A percentile compares a stretch with the other conserved stretches of the same genome.
phyloP scores from a whole-genome alignment of 495 filamentous ascomycete species.

The Penicillium arizonense region DNA sequence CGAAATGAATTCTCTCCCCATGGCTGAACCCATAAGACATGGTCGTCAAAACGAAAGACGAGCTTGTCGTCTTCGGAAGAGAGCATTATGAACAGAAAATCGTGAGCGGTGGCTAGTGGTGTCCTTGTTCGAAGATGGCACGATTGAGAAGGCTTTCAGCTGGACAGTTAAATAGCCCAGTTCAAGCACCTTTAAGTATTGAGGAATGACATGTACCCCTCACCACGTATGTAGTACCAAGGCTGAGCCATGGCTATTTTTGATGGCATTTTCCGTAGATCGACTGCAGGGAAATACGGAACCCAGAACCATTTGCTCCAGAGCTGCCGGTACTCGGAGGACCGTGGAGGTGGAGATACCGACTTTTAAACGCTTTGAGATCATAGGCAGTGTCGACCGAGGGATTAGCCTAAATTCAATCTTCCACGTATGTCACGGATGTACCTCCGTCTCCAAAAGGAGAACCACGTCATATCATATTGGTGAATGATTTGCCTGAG shows the following conservation, averaged over 20 bases:
- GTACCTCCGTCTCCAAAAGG: background rate
- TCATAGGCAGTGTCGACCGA: constrained; percentile 3
- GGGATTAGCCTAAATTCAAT: constrained; percentile 5
- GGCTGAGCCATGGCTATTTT: constrained; percentile 1
- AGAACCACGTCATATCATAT: background rate
- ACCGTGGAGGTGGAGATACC: constrained; percentile 1
- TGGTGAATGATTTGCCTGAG: too few relatives aligned
- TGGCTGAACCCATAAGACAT: constrained; percentile 53
- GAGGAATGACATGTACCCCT: constrained; percentile 1
- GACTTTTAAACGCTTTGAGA: background rate
- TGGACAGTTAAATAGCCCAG: background rate
- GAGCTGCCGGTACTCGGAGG: background rate
- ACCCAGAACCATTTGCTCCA: background rate
- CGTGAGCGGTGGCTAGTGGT: background rate
- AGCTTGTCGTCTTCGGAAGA: constrained; percentile 37
- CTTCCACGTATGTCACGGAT: background rate
- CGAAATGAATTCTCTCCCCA: constrained; percentile 56
- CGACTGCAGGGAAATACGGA: background rate
- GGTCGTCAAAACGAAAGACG: constrained; percentile 50
- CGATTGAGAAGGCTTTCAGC: background rate
- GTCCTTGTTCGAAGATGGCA: background rate
- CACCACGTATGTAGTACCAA: constrained; percentile 1
- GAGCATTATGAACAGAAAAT: constrained; percentile 35
- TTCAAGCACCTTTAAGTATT: background rate
- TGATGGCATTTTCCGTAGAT: background rate